Evolutionary conservation across 2,329 filamentous ascomycete species (phyloP).

Genomic region (Colletotrichum sp.): DNA sequence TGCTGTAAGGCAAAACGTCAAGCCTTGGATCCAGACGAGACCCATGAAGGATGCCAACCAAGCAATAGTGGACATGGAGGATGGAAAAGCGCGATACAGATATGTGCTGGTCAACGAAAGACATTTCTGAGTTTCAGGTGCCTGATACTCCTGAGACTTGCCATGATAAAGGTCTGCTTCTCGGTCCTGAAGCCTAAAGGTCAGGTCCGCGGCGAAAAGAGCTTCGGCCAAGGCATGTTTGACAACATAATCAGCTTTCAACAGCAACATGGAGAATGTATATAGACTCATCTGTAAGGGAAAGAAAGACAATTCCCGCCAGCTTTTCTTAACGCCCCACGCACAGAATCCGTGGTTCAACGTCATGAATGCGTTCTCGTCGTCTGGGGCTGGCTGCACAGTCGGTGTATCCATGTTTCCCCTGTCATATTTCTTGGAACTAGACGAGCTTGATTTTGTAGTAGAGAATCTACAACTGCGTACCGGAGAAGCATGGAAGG

Average conservation of each 20-base stretch:
- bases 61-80: constrained; percentile 56
- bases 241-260: background rate
- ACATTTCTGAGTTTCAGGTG: background rate
- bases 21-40: constrained; percentile 57
- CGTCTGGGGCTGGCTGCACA: background rate
- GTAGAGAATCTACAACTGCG: background rate
- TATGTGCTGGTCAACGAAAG: constrained; percentile 36
- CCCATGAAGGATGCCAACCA: constrained; percentile 58
- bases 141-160: background rate
- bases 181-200: background rate
- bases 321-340: background rate
- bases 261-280: background rate
- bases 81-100: constrained; percentile 50
- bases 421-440: background rate
- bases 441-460: background rate
- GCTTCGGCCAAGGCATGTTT: background rate
- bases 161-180: background rate
- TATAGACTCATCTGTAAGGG: background rate
- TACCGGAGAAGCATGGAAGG: background rate
- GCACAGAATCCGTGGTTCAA: background rate
- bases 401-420: background rate
- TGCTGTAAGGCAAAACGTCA: constrained; percentile 56
- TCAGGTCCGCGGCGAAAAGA: background rate
- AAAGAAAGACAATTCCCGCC: background rate
- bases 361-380: background rate